Percentiles rank a stretch among this genome's conserved stretches.
Conservation (phyloP, 345 rosid species). For the Hibiscus syriacus region DNA sequence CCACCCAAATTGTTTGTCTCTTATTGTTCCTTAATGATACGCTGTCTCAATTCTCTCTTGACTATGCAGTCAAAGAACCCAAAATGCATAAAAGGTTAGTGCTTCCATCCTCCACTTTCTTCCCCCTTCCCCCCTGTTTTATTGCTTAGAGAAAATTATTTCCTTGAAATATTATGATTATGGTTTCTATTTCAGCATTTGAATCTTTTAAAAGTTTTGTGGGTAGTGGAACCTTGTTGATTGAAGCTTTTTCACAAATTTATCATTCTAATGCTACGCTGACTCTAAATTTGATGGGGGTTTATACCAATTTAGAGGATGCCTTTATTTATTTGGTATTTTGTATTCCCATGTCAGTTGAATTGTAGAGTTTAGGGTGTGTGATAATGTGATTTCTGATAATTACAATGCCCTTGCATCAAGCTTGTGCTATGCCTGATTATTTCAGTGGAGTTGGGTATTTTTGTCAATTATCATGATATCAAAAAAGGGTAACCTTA, state of each 20-base stretch:
- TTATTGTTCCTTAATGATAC: neutral
- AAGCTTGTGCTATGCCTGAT: neutral
- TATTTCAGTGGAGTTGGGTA: neutral
- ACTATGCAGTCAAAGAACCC: constrained; percentile 3
- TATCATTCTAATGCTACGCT: neutral
- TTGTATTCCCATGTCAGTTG: neutral
- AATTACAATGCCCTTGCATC: neutral
- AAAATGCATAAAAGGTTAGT: constrained; percentile 3
- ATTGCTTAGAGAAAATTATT: neutral
- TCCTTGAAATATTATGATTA: neutral
- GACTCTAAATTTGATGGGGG: neutral
- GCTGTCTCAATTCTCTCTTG: neutral
- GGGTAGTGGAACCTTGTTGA: neutral
- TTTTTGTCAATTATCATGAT: neutral
- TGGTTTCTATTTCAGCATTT: neutral
- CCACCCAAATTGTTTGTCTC: constrained; percentile 6
- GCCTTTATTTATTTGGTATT: neutral
- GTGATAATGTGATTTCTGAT: too few species aligned
- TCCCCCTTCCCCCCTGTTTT: neutral
- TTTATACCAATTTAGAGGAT: neutral
- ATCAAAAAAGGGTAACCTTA: neutral
- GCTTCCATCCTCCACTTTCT: neutral
- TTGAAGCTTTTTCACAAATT: neutral
- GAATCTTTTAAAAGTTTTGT: neutral
- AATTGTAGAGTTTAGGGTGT: neutral